Base-by-base conservation (phyloP, 2,329 filamentous ascomycete species). In the Calonectria montana region DNA sequence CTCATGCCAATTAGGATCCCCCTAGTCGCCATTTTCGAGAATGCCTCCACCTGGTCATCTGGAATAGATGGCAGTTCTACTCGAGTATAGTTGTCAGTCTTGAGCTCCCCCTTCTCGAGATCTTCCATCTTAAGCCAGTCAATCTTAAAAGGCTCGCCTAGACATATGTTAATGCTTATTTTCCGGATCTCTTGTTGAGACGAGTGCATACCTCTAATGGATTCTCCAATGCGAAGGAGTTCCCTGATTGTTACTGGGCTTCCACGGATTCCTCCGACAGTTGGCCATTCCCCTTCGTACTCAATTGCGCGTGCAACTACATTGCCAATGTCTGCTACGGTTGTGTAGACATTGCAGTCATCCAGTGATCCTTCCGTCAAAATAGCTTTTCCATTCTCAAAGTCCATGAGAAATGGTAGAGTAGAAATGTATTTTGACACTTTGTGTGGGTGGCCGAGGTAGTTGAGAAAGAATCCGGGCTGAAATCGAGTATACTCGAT, bases 401-500 rank as follows among this genome's bases (percentile, higher is more conserved):
- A 83, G 73, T 86, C 81, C 45, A 86, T 78, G 13, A 80, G 65
- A 2, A 73, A 83, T 9, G 86, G 76, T 1, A 86, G 71, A 0
- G 82, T 80, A 4, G 81, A 74, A 1, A 91, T 75, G 41, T 87
- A 80, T 29, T 84, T 86, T 6, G 85, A 76, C 0, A 88, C 84
- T 53, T 84, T 81, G 69, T 87, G 76, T 0, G 89, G 89, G 65
- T 81, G 84, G 2, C 86, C 86, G 21, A 90, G 81, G 79, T 90
- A 91, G 77, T 91, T 83, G 37, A 87, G 72, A 75, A 90, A 89
- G 8, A 89, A 74, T 1, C 87, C 88, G 0, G 87, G 86, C 64
- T 90, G 87, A 75, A 91, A 90, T 1, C 90, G 80, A 6, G 82
- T 86, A 78, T 91, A 91, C 71, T 91, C 87, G 12, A 91, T 81